Conservation (phyloP, 2,329 filamentous ascomycete genomes). For the Cordyceps militaris region DNA sequence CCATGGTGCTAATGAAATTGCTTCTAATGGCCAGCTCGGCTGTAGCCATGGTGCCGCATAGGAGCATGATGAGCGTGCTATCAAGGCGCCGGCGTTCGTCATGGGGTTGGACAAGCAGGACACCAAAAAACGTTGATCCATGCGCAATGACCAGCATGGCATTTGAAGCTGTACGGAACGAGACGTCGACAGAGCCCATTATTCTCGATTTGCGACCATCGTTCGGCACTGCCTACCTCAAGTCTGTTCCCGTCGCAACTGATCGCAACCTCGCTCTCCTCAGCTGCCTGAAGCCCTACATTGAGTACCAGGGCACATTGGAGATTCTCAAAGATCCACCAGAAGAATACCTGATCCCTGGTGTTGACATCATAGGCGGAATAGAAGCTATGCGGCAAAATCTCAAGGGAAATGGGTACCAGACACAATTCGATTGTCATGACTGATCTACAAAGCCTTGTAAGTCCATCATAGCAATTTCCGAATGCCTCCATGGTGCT, state of each 20-base stretch:
- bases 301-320: conserved; percentile 17
- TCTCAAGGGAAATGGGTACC: conserved; percentile 13
- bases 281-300: conserved; percentile 16
- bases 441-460: conserved; percentile 13
- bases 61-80: too few species aligned
- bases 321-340: conserved; percentile 16
- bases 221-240: conserved; percentile 15
- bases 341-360: conserved; percentile 16
- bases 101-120: too few species aligned
- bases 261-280: conserved; percentile 14
- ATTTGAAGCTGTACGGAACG: not conserved
- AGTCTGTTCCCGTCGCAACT: conserved; percentile 13
- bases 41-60: too few species aligned
- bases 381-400: conserved; percentile 16
- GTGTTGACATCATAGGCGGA: conserved; percentile 16
- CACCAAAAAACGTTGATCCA: too few species aligned
- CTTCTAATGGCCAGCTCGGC: too few species aligned
- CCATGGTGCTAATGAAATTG: too few species aligned
- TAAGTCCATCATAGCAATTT: conserved; percentile 9
- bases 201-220: conserved; percentile 14
- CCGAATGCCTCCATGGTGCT: not conserved
- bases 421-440: conserved; percentile 15
- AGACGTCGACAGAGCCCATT: not conserved
- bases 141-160: conserved; percentile 2
- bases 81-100: too few species aligned